Evolutionary conservation across 305 asterid genomes (phyloP).

Genomic region (Andrographis paniculata): DNA sequence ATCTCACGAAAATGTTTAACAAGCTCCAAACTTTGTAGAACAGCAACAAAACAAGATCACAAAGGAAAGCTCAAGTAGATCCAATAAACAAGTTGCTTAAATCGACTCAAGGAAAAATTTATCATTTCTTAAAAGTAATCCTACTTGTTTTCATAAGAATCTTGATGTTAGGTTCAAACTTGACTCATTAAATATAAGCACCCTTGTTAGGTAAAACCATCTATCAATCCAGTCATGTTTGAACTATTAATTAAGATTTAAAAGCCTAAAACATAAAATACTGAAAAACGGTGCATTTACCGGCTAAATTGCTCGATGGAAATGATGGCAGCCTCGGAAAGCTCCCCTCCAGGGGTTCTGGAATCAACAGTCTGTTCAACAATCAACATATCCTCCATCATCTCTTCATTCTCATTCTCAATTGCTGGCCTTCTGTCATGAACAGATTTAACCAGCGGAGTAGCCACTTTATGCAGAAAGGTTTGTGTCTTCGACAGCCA

Average conservation of each 20-base stretch:
- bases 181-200: too few species aligned
- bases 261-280: neutral
- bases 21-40: too few species aligned
- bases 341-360: conserved; percentile 61
- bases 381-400: conserved; percentile 50
- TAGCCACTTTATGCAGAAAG: conserved; percentile 60
- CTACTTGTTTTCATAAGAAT: too few species aligned
- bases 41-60: too few species aligned
- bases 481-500: conserved; percentile 78
- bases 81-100: too few species aligned
- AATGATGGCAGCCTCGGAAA: conserved; percentile 77
- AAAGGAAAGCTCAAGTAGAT: too few species aligned
- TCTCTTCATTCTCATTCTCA: conserved; percentile 36
- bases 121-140: too few species aligned
- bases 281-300: conserved; percentile 28
- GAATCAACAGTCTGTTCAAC: conserved; percentile 70
- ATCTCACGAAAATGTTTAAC: conserved; percentile 9
- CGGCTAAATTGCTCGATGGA: conserved; percentile 98
- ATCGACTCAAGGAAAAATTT: too few species aligned
- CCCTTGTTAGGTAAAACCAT: too few species aligned
- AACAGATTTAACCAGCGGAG: conserved; percentile 72
- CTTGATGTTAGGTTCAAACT: too few species aligned
- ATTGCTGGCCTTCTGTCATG: conserved; percentile 40
- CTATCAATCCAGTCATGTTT: too few species aligned
- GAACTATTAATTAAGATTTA: too few species aligned